Conservation (phyloP, 1,284 basidiomycete genomes). For the Uromyces viciae-fabae region DNA sequence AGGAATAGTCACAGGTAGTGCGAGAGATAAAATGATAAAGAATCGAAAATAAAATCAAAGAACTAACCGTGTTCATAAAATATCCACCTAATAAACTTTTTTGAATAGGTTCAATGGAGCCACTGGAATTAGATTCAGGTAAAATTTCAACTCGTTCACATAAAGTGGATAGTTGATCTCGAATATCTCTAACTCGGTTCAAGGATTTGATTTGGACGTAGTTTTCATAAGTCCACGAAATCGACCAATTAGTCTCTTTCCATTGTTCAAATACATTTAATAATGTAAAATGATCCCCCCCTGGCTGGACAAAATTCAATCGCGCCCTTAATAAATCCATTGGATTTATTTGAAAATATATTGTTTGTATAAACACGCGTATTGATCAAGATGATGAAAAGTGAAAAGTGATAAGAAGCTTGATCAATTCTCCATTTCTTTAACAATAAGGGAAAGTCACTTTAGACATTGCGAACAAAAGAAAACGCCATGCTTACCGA, state of each 20-base stretch:
- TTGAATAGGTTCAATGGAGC: slow-evolving; percentile 75
- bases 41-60: slow-evolving; percentile 16
- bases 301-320: slow-evolving; percentile 87
- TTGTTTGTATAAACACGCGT: too few species aligned
- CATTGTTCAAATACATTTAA: slow-evolving; percentile 98
- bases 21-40: too few species aligned
- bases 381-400: not conserved
- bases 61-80: slow-evolving; percentile 84
- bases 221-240: slow-evolving; percentile 74
- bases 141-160: slow-evolving; percentile 97
- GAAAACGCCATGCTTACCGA: slow-evolving; percentile 30
- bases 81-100: slow-evolving; percentile 92
- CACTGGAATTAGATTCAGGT: slow-evolving; percentile 64
- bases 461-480: not conserved
- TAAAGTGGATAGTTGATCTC: slow-evolving; percentile 85
- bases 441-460: not conserved
- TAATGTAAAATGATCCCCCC: slow-evolving; percentile 97
- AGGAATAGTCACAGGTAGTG: too few species aligned
- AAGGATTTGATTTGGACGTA: slow-evolving; percentile 97
- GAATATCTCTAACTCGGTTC: slow-evolving; percentile 85
- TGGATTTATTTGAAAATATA: too few species aligned
- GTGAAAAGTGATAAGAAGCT: not conserved
- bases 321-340: slow-evolving; percentile 71
- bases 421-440: not conserved
- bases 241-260: slow-evolving; percentile 89